Evolutionary conservation across 108 stramenopile species (phyloP).

Genomic region (Cylindrotheca closterium): DNA sequence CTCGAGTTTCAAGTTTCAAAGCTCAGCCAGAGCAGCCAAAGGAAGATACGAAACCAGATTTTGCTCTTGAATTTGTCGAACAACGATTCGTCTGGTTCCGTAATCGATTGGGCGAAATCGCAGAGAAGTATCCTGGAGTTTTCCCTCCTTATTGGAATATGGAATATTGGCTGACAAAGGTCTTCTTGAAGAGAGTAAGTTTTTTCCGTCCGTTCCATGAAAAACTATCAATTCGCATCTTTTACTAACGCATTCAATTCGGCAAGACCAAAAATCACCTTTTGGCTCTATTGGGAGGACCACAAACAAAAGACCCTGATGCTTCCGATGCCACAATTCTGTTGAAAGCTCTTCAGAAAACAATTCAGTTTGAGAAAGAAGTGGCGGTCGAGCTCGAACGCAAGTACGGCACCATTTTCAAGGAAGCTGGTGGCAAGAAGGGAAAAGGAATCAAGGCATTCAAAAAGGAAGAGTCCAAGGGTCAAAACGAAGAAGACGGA

Average conservation of each 20-base stretch:
- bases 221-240: background rate
- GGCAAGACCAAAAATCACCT: slow-evolving; percentile 47
- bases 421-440: slow-evolving; percentile 24
- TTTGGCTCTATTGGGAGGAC: slow-evolving; percentile 41
- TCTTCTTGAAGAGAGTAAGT: slow-evolving; percentile 64
- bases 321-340: slow-evolving; percentile 86
- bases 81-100: slow-evolving; percentile 95
- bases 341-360: slow-evolving; percentile 92
- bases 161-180: slow-evolving; percentile 72
- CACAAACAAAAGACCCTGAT: slow-evolving; percentile 47
- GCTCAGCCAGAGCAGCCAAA: slow-evolving; percentile 23
- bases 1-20: slow-evolving; percentile 64
- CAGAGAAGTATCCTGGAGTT: slow-evolving; percentile 79
- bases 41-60: slow-evolving; percentile 34
- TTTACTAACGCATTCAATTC: background rate
- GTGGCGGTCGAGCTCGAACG: slow-evolving; percentile 78
- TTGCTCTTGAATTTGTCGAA: slow-evolving; percentile 84
- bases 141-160: slow-evolving; percentile 94
- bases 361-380: slow-evolving; percentile 96
- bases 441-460: slow-evolving; percentile 29
- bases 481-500: slow-evolving; percentile 40
- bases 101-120: slow-evolving; percentile 59
- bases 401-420: slow-evolving; percentile 63
- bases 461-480: slow-evolving; percentile 9
- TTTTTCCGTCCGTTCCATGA: background rate